Percentiles rank a stretch among this genome's conserved stretches.
These are phyloP conservation scores for Sedum album DNA, from an alignment of 164 flowering plant genomes.

Conservation along the genomic window DNA sequence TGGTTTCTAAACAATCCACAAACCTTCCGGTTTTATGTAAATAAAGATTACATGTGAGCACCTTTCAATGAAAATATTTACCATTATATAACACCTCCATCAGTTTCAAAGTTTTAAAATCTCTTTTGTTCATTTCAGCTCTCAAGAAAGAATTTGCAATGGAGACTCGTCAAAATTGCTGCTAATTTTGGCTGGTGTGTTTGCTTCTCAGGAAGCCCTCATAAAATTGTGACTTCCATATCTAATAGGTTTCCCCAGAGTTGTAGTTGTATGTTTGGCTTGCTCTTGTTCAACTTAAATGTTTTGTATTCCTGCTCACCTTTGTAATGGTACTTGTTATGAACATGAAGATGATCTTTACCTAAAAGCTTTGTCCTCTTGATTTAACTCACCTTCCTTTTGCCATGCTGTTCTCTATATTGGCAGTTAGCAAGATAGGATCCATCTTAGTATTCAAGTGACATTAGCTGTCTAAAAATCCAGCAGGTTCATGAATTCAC, in stretches of 20 bases:
- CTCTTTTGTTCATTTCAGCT: not conserved
- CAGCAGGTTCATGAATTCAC: not conserved
- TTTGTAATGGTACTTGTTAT: slow-evolving; percentile 9
- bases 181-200: slow-evolving; percentile 2
- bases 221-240: slow-evolving; percentile 16
- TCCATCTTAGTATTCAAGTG: not conserved
- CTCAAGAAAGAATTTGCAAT: not conserved
- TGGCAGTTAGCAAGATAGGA: too few relatives aligned
- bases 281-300: slow-evolving; percentile 8
- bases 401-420: too few relatives aligned
- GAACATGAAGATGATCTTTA: not conserved
- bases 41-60: slow-evolving; percentile 51
- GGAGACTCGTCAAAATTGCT: not conserved
- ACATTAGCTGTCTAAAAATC: not conserved
- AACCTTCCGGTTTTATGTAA: slow-evolving; percentile 31
- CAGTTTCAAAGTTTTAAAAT: not conserved
- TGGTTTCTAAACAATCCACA: slow-evolving; percentile 32
- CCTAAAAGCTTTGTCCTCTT: not conserved
- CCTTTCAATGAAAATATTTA: not conserved
- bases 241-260: slow-evolving; percentile 13
- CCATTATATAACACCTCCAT: not conserved
- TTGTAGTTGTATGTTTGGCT: slow-evolving; percentile 10
- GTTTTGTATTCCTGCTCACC: not conserved
- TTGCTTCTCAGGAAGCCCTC: slow-evolving; percentile 9
- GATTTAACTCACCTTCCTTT: too few relatives aligned